Evolutionary conservation across 2,329 filamentous ascomycete species (phyloP).

Genomic region (Talaromyces sp.): DNA sequence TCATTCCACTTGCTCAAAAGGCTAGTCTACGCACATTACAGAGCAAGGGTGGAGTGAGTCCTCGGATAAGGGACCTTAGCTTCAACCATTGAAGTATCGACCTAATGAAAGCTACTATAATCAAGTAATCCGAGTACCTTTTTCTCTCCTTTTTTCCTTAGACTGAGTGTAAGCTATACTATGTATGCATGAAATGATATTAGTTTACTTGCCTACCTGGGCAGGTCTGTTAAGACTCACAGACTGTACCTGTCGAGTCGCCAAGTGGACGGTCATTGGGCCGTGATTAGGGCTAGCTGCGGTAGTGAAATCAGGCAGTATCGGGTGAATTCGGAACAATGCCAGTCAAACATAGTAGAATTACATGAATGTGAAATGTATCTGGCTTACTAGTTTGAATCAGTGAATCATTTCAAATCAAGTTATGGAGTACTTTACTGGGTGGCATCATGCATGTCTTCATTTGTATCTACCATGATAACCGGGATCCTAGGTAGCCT

Average conservation of each 20-base stretch:
- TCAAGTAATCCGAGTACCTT: background rate
- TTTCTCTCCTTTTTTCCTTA: background rate
- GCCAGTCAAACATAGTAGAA: background rate
- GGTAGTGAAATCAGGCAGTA: background rate
- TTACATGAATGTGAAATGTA: background rate
- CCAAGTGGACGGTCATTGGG: background rate
- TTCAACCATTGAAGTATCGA: background rate
- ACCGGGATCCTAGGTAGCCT: background rate
- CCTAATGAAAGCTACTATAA: conserved; percentile 5
- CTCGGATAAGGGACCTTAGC: conserved; percentile 28
- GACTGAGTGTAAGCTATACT: background rate
- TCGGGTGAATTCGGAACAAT: conserved; percentile 1
- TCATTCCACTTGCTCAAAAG: conserved; percentile 76
- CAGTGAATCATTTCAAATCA: background rate
- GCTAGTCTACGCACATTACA: conserved; percentile 76
- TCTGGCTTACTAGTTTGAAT: background rate
- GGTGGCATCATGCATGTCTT: background rate
- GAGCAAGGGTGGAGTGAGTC: conserved; percentile 66
- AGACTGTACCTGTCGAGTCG: background rate
- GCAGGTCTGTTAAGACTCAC: background rate
- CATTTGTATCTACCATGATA: background rate
- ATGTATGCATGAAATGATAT: background rate
- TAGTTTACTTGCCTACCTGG: background rate
- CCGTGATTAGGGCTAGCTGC: background rate
- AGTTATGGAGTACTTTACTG: no score